These are phyloP conservation scores for Barnettozyma salicaria DNA, from an alignment of 805 yeast genomes.

Conservation along the genomic window DNA sequence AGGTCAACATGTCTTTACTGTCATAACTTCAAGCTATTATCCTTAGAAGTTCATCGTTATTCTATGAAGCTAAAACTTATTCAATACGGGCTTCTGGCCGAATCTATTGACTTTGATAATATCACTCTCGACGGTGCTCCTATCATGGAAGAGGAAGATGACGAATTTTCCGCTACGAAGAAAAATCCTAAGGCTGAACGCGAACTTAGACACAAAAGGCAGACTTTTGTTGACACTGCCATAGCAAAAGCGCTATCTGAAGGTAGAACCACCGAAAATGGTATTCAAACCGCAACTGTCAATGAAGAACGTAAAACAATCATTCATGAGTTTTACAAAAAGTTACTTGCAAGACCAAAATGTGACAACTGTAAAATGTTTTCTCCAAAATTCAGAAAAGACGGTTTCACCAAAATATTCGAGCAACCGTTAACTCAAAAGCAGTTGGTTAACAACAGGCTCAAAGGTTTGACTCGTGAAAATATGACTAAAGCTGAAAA, in stretches of 20 bases:
- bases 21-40: slow-evolving; percentile 70
- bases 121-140: slow-evolving; percentile 36
- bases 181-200: slow-evolving; percentile 34
- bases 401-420: slow-evolving; percentile 88
- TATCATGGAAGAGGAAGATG: slow-evolving; percentile 46
- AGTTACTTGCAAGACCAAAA: slow-evolving; percentile 67
- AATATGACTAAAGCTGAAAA: slow-evolving; percentile 39
- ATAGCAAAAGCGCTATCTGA: slow-evolving; percentile 70
- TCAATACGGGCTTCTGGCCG: slow-evolving; percentile 84
- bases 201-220: slow-evolving; percentile 55
- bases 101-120: slow-evolving; percentile 66
- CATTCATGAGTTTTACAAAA: slow-evolving; percentile 70
- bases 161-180: slow-evolving; percentile 29
- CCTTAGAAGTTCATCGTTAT: slow-evolving; percentile 65
- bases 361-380: slow-evolving; percentile 97
- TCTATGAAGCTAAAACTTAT: slow-evolving; percentile 74
- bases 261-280: slow-evolving; percentile 62
- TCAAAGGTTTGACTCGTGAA: slow-evolving; percentile 70
- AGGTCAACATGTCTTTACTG: slow-evolving; percentile 87
- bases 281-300: slow-evolving; percentile 77
- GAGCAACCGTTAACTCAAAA: slow-evolving; percentile 81
- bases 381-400: slow-evolving; percentile 91
- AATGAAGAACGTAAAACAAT: slow-evolving; percentile 77
- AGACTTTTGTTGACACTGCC: slow-evolving; percentile 61
- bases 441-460: slow-evolving; percentile 74